Evolutionary conservation across 306 rosid species (phyloP).

Genomic region (Potentilla sterilis): DNA sequence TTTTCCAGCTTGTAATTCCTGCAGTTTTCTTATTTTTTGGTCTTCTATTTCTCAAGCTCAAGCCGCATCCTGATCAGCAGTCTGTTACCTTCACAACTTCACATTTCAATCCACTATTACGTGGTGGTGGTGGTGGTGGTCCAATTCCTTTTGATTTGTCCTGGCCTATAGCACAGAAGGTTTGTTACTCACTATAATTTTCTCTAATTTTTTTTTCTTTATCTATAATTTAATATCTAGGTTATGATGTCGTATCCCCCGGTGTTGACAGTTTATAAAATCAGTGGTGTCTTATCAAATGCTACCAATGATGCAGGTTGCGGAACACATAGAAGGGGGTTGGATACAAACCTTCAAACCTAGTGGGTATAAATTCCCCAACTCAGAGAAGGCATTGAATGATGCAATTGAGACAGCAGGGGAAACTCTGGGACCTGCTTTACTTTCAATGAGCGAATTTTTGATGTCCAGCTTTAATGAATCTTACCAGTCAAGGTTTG

Average conservation of each 20-base stretch:
- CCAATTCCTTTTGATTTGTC: slow-evolving; percentile 88
- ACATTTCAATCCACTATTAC: slow-evolving; percentile 77
- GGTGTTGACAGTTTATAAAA: slow-evolving; percentile 18
- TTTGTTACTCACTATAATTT: slow-evolving; percentile 36
- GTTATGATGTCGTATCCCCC: background rate
- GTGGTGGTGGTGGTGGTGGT: slow-evolving; percentile 94
- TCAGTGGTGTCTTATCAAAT: slow-evolving; percentile 18
- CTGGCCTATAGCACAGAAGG: slow-evolving; percentile 79
- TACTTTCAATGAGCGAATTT: slow-evolving; percentile 87
- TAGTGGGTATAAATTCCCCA: slow-evolving; percentile 66
- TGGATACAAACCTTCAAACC: slow-evolving; percentile 69
- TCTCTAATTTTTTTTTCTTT: background rate
- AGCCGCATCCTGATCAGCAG: slow-evolving; percentile 95
- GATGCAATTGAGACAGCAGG: slow-evolving; percentile 92
- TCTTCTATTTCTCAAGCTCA: slow-evolving; percentile 84
- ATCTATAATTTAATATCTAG: background rate
- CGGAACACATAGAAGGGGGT: slow-evolving; percentile 67
- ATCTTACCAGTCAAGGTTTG: slow-evolving; percentile 94
- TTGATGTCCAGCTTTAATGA: slow-evolving; percentile 97
- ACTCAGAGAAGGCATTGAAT: slow-evolving; percentile 62
- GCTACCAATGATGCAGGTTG: slow-evolving; percentile 54
- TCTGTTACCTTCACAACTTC: slow-evolving; percentile 81
- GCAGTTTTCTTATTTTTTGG: slow-evolving; percentile 80
- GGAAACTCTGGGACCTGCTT: slow-evolving; percentile 74
- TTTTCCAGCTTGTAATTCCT: slow-evolving; percentile 94